phyloP scores from a whole-genome alignment of 2,329 filamentous ascomycete species.

The Emmonsiellopsis sp. region DNA sequence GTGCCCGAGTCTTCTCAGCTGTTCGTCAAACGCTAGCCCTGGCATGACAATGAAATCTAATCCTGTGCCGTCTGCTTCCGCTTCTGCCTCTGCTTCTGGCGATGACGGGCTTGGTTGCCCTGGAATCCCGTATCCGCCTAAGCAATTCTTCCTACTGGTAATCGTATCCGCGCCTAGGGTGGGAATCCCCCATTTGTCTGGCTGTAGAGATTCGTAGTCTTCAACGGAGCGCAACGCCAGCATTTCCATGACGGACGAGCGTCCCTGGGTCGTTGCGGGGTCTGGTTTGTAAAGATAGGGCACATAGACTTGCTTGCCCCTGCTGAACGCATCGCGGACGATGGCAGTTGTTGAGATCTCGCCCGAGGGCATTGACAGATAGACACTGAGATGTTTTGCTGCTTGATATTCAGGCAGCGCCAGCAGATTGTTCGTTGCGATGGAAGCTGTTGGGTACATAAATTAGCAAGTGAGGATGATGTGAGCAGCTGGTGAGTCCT shows the following conservation, averaged over 20 bases:
- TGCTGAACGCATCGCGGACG: slow-evolving; percentile 65
- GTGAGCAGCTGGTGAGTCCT: slow-evolving; percentile 19
- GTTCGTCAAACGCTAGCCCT: slow-evolving; percentile 79
- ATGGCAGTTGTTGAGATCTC: slow-evolving; percentile 80
- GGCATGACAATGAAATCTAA: slow-evolving; percentile 87
- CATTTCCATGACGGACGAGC: slow-evolving; percentile 86
- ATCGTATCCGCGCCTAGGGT: slow-evolving; percentile 62
- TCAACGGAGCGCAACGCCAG: slow-evolving; percentile 61
- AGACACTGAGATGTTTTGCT: slow-evolving; percentile 71
- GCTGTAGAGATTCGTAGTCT: slow-evolving; percentile 68
- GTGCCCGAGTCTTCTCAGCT: slow-evolving; percentile 72
- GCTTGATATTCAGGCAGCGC: slow-evolving; percentile 63
- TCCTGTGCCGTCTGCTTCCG: slow-evolving; percentile 26
- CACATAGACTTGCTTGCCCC: slow-evolving; percentile 80
- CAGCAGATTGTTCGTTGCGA: slow-evolving; percentile 56
- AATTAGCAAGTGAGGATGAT: neutral
- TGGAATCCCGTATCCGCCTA: slow-evolving; percentile 52
- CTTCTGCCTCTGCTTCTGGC: neutral
- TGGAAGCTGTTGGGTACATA: slow-evolving; percentile 44
- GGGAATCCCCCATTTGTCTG: slow-evolving; percentile 92
- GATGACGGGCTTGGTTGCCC: neutral
- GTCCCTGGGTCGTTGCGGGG: slow-evolving; percentile 28
- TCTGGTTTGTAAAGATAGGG: slow-evolving; percentile 69
- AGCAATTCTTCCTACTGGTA: slow-evolving; percentile 57
- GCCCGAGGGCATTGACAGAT: slow-evolving; percentile 81